Base-by-base conservation (phyloP, 2,329 filamentous ascomycete genomes). In the Colletotrichum melonis region DNA sequence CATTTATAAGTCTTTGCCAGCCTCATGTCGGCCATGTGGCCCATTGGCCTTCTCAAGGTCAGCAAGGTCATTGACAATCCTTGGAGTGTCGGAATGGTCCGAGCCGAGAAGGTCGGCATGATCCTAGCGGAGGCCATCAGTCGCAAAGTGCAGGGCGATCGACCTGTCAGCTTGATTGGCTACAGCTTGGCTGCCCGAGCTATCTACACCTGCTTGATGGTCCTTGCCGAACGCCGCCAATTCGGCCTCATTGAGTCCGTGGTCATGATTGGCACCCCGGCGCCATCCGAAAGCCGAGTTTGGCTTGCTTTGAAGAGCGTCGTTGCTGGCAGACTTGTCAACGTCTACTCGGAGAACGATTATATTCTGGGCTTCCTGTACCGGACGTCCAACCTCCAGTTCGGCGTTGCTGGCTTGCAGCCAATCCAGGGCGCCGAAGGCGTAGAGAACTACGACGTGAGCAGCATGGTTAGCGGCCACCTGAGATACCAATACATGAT, bases 291-390 rank as follows among this genome's bases (percentile, higher is more conserved):
- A 26, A 88, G 88, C 2, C 86, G 88, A 8, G 91, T 94, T 66
- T 98, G 96, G 95, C 87, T 93, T 32, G 88, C 91, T 6, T 88
- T 98, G 79, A 92, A 94, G 75, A 92, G 91, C 72, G 93, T 96
- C 2, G 94, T 97, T 4, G 89, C 91, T 54, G 95, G 95, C 0
- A 91, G 95, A 26, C 86, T 98, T n/a, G 88, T 98, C 79, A 98
- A 98, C 77, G 95, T 97, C 4, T 98, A 92, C 81, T 97, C 94
- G 1, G 91, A 93, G 64, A 94, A 94, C 59, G 96, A 98, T 81
- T 95, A 94, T 76, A 91, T 98, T 28, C 91, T 98, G 2, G 95
- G 92, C 1, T 97, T 98, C 80, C 86, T 98, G 52, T 97, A 96
- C 81, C 92, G 96, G 63, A 94, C 91, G 3, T 94, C 93, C 67